Conservation (phyloP, 2,329 filamentous ascomycete genomes). For the Monosporascus sp. region DNA sequence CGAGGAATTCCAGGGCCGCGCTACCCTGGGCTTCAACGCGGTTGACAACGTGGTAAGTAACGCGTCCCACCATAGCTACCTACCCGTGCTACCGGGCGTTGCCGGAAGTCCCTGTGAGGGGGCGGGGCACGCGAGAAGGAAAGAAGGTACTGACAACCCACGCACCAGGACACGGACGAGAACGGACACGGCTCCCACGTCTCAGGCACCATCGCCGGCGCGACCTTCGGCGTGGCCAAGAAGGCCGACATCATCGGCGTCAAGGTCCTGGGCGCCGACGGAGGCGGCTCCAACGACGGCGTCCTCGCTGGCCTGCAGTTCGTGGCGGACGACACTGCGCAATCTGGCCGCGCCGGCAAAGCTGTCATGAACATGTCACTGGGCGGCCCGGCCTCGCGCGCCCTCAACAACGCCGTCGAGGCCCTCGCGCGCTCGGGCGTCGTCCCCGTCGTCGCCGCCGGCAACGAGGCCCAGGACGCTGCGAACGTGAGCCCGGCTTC, state of each 20-base stretch:
- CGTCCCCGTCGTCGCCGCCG: constrained; percentile 55
- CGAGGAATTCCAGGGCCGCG: constrained; percentile 51
- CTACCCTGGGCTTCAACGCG: constrained; percentile 48
- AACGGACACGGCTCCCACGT: constrained; percentile 63
- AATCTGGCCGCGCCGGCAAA: constrained; percentile 41
- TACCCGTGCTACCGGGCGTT: too few relatives aligned
- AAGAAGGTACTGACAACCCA: constrained; percentile 9
- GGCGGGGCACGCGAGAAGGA: neutral
- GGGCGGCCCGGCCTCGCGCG: constrained; percentile 42
- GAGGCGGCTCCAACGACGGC: constrained; percentile 42
- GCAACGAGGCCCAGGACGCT: constrained; percentile 52
- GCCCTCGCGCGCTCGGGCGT: constrained; percentile 44
- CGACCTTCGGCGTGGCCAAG: constrained; percentile 59
- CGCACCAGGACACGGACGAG: constrained; percentile 42
- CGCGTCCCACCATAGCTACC: too few relatives aligned
- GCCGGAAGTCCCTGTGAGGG: too few relatives aligned
- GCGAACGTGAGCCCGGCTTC: constrained; percentile 48
- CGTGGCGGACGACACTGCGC: constrained; percentile 41
- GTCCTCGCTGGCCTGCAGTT: constrained; percentile 58
- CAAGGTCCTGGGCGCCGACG: constrained; percentile 53
- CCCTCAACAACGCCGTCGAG: constrained; percentile 52
- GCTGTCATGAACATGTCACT: constrained; percentile 62
- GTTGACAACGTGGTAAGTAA: constrained; percentile 29
- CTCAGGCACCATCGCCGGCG: constrained; percentile 55
- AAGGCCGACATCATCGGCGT: constrained; percentile 50